phyloP scores from a whole-genome alignment of 2,329 filamentous ascomycete genomes.

The Ilyonectria destructans region DNA sequence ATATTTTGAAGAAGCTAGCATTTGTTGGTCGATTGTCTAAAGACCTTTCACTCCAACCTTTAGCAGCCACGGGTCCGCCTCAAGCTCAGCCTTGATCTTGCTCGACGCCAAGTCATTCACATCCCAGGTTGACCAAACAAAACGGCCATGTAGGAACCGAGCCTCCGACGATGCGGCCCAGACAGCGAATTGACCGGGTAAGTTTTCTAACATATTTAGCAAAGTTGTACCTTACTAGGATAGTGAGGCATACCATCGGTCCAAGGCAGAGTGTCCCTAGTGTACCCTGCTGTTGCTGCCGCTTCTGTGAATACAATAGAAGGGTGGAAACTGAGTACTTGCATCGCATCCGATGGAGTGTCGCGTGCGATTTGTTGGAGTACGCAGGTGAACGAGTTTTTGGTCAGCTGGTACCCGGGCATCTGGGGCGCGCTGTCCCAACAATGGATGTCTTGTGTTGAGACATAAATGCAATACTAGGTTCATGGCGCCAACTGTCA shows the following conservation, averaged over 20 bases:
- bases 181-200: constrained; percentile 60
- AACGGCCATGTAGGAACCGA: constrained; percentile 62
- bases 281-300: constrained; percentile 42
- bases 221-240: no score
- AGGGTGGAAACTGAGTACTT: constrained; percentile 60
- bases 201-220: constrained; percentile 47
- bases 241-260: constrained; percentile 31
- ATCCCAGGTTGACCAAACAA: constrained; percentile 68
- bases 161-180: constrained; percentile 63
- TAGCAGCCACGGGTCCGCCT: constrained; percentile 40
- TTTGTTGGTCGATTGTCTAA: not conserved
- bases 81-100: constrained; percentile 27
- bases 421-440: constrained; percentile 40
- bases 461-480: constrained; percentile 38
- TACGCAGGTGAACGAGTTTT: constrained; percentile 53
- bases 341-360: constrained; percentile 52
- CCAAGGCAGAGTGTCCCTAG: constrained; percentile 43
- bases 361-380: constrained; percentile 58
- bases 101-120: constrained; percentile 59
- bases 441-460: constrained; percentile 48
- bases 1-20: no score
- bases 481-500: fast-evolving
- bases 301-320: constrained; percentile 56
- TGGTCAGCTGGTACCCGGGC: constrained; percentile 56
- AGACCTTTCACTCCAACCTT: constrained; percentile 47